Evolutionary conservation across 805 yeast genomes (phyloP), one percentile per base, ranked within the genome.

Genomic region (Saturnispora quitensis): DNA sequence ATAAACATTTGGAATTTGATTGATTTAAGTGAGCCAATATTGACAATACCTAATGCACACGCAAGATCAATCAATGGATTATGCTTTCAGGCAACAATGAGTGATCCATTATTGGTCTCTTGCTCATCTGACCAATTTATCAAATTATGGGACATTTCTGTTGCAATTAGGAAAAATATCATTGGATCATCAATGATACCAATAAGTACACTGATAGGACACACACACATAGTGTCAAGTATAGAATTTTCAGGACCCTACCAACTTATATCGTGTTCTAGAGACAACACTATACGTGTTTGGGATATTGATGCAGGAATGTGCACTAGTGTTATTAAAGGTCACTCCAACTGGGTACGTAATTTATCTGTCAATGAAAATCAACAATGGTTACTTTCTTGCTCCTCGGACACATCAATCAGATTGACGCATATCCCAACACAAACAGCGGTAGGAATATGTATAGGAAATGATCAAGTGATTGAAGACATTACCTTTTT

Each of bases 331-430:
- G 78, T 86, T 0, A 78, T 89, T 52, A 73, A 77, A 15, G 91
- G 90, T 1, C 97, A 90, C 66, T 76, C 86, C 9, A 96, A 89
- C 57, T 90, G 97, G 97, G 89, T 89, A 4, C 71, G 96, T 52
- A 72, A 78, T 10, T 56, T 89, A 2, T 43, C 53, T 8, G 35
- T 55, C 7, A 64, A 70, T 31, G 53, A 56, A 3, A 68, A 69
- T 43, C 84, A 83, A 2, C 82, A 80, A 45, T 85, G 75, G 56
- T 53, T 87, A 3, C 54, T 88, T 20, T 81, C 90, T 1, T 85
- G 89, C 36, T 86, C 95, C 4, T 84, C 84, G 59, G 97, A 89
- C 64, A 87, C 84, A 52, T 77, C 86, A 45, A 75, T 82, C 1
- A 68, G 95, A 59, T 66, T 89, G 25, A 76, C 89, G 0, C 86